Base-by-base conservation (phyloP, 768 basidiomycete species). In the Lentinula edodes region DNA sequence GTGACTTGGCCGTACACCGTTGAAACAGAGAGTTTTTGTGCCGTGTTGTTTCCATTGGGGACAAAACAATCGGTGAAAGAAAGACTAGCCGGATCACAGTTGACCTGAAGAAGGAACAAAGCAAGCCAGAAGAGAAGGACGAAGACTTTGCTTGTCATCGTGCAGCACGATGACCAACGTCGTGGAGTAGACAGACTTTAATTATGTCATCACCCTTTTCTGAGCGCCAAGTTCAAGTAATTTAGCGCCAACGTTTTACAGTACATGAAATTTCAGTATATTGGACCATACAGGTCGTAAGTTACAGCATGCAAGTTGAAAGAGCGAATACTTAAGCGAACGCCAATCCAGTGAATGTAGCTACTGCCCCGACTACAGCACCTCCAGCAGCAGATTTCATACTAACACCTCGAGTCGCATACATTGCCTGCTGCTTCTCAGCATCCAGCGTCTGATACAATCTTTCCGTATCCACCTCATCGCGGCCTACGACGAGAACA, bases 1-100 rank as follows among this genome's bases (percentile, higher is more conserved):
- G 83, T 73, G 61, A 89, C 78, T 71, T 93, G 91, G 20, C 83
- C 88, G 69, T 90, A 93, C 48, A 93, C 84, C 36, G 82, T 81
- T 62, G 83, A 79, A 61, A 93, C 79, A 36, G 83, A 76, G 73
- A 92, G 78, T 70, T 87, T 89, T 71, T 80, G 80, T 48, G 79
- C 71, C 36, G 68, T 65, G 72, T 81, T 80, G 61, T 80, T 79
- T 28, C 58, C 58, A 35, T 75, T 70, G 23, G 71, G 61, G 63
- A 75, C 72, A 72, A 84, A 91, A 73, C 91, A 93, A 71, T 91
- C 89, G n/a, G 72, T 67, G 71, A 85, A 92, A 50, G 76, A 75
- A 15, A 90, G 72, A 0, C 80, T 78, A 28, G 87, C 84, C 2
- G 89, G 89, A 67, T 86, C 84, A 15, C 86, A 76, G 20, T 41